Conservation (phyloP, 164 flowering plant species). For the Cinnamomum micranthum region DNA sequence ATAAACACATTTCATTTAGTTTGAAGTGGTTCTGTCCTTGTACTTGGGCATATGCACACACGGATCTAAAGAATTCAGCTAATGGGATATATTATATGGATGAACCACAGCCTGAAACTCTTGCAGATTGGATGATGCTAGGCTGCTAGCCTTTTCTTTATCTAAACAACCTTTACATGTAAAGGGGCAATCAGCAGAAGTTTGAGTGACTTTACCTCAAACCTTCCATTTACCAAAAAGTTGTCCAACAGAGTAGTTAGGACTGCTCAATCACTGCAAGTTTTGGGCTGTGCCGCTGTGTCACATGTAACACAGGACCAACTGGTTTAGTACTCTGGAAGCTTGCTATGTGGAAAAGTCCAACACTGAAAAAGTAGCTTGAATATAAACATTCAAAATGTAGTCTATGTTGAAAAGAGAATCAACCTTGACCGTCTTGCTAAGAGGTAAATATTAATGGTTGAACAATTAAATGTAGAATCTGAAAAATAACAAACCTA, state of each 20-base stretch:
- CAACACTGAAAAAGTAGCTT: neutral
- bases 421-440: neutral
- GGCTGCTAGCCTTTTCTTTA: neutral
- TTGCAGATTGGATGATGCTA: neutral
- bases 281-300: neutral
- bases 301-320: neutral
- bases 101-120: neutral
- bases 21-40: neutral
- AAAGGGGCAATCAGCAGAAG: neutral
- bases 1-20: neutral
- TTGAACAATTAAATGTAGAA: neutral
- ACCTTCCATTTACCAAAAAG: neutral
- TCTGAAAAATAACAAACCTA: conserved; percentile 39
- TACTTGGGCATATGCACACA: neutral
- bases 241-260: neutral
- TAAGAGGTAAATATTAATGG: neutral
- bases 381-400: neutral
- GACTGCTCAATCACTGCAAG: neutral
- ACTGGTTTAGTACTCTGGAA: too few species aligned
- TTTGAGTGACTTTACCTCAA: neutral
- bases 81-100: neutral
- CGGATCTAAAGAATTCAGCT: neutral
- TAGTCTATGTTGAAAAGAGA: neutral
- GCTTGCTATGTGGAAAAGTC: too few species aligned
- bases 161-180: neutral